Base-by-base conservation (phyloP, 805 yeast species). In the Komagataella pseudopastoris region DNA sequence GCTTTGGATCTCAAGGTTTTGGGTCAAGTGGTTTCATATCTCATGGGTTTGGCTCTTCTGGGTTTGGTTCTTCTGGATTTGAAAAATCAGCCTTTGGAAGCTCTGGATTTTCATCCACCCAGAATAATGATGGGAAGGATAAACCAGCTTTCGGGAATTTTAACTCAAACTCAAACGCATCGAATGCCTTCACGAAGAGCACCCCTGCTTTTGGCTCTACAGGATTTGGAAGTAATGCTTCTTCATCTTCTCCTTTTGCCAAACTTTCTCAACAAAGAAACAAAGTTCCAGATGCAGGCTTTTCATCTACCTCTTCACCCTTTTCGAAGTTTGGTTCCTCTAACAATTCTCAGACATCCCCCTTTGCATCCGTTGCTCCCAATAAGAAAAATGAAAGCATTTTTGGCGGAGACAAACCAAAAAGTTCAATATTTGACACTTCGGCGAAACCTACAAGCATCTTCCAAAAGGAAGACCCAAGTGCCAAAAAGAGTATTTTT, bases 201-300 rank as follows among this genome's bases (percentile, higher is more conserved):
- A 39, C 45, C 20, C 53, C 67, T 8, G 49, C 61, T 1, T 64
- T 62, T 50, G 69, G 66, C 10, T 50, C 61, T 12, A 44, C 59
- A 44, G 52, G 56, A 6, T 59, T 61, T 55, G 63, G 60, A 7
- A 17, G 14, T 18, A 49, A 36, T 7, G 8, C 50, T 8, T n/a
- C 23, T 7, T 44, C 39, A 6, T 12, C 47, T 8, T 16, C 50
- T 24, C 18, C 39, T 17, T 44, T 20, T 20, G 54, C 23, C 30
- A 17, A 36, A 14, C 6, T 50, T 20, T 45, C 56, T 8, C 51
- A 49, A 23, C 49, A 49, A 48, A 59, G 57, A 6, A 48, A 52
- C 46, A 46, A 59, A 18, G 58, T 56, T 4, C 59, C 59, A 49
- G 65, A 58, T 10, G 8, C 46, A 12, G 23, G 23, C 23, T 30